Evolutionary conservation across 257 asterid species (phyloP).

Genomic region (Lycium barbarum): DNA sequence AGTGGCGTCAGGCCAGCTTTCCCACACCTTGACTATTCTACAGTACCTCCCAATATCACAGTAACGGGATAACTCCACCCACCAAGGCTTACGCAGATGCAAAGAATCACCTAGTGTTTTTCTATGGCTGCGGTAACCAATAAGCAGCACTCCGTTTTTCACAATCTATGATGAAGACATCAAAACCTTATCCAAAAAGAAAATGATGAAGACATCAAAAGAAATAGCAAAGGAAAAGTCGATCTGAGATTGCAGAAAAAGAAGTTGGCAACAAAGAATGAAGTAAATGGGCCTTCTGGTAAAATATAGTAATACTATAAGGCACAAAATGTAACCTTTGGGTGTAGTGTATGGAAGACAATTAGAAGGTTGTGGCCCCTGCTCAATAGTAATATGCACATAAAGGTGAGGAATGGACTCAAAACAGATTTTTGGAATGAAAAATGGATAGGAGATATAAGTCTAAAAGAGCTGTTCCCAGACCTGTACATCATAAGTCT

Average conservation of each 20-base stretch:
- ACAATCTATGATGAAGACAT: not conserved
- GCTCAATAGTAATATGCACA: too few species aligned
- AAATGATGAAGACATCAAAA: too few species aligned
- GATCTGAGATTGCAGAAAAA: not conserved
- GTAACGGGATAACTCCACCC: not conserved
- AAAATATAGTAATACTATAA: not conserved
- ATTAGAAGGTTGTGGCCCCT: too few species aligned
- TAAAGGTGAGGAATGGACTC: too few species aligned
- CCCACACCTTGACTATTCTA: not conserved
- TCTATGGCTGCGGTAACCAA: not conserved
- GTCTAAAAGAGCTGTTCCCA: too few species aligned
- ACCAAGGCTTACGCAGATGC: not conserved
- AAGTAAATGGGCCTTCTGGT: not conserved
- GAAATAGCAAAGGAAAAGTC: not conserved
- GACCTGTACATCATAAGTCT: too few species aligned
- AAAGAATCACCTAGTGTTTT: not conserved
- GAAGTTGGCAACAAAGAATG: not conserved
- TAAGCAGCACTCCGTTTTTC: not conserved
- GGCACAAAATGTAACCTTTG: not conserved
- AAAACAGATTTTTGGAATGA: too few species aligned
- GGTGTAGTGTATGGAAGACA: too few species aligned
- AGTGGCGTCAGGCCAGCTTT: not conserved
- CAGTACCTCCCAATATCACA: not conserved
- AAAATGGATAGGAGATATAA: too few species aligned
- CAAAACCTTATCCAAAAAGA: not conserved